Conservation (phyloP, 2,329 filamentous ascomycete species). For the Macrophomina phaseolina region DNA sequence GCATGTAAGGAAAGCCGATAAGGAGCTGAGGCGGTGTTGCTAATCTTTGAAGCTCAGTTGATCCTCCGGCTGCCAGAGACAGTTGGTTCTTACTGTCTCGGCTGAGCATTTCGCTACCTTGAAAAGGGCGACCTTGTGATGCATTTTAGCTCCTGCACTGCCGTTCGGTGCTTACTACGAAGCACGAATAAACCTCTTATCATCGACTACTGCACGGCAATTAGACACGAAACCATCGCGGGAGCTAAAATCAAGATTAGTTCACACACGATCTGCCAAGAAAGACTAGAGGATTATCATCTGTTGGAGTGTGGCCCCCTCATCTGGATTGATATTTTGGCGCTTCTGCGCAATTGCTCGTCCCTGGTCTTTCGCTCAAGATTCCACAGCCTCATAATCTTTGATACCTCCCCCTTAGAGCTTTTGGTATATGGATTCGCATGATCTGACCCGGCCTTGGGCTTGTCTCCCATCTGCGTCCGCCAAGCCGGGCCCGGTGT, state of each 20-base stretch:
- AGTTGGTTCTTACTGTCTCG: neutral
- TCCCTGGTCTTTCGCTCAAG: neutral
- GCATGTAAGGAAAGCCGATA: neutral
- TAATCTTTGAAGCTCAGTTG: neutral
- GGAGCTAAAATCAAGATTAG: neutral
- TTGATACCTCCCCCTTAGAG: neutral
- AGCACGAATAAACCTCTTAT: neutral
- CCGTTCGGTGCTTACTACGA: neutral
- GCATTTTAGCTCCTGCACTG: neutral
- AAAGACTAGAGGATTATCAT: neutral
- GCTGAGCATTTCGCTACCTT: neutral
- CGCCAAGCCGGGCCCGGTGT: conserved; percentile 10
- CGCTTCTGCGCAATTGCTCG: conserved; percentile 1
- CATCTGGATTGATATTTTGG: conserved; percentile 2
- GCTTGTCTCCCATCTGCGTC: conserved; percentile 2
- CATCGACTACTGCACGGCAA: neutral
- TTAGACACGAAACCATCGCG: neutral
- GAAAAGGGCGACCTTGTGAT: neutral
- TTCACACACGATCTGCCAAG: conserved; percentile 3
- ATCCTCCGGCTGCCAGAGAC: neutral
- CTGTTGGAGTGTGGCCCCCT: neutral
- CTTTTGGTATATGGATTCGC: conserved; percentile 14
- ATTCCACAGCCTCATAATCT: neutral
- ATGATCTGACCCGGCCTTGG: conserved; percentile 9
- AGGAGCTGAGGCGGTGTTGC: neutral